These are phyloP conservation scores for Lichtheimia ornata DNA, from an alignment of 371 early-diverging fungal genomes.

Conservation along the genomic window DNA sequence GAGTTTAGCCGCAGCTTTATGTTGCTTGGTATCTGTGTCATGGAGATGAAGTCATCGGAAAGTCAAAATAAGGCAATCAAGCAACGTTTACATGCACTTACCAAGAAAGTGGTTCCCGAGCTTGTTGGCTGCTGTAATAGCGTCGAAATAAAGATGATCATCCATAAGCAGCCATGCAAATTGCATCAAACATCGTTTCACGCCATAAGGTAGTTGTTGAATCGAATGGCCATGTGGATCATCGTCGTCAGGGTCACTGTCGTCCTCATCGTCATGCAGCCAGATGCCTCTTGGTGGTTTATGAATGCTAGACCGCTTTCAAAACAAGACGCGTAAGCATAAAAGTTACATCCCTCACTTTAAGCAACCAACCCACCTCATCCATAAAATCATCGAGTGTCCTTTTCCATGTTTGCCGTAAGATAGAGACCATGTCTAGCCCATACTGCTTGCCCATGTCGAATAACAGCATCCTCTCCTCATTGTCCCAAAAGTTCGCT, in stretches of 20 bases:
- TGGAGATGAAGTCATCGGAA: too few relatives aligned
- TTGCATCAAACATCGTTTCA: constrained; percentile 4
- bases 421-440: constrained; percentile 13
- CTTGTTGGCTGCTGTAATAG: constrained; percentile 1
- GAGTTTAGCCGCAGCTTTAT: too few relatives aligned
- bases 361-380: constrained; percentile 1
- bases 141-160: constrained; percentile 4
- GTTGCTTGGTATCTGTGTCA: too few relatives aligned
- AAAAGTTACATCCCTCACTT: not conserved
- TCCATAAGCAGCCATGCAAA: constrained; percentile 12
- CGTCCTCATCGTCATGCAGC: not conserved
- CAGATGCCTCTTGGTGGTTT: constrained; percentile 1
- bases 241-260: not conserved
- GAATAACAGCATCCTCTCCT: constrained; percentile 19
- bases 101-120: constrained; percentile 5
- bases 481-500: constrained; percentile 27
- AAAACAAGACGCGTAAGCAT: not conserved
- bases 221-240: too few relatives aligned
- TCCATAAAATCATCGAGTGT: not conserved
- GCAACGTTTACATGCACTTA: not conserved
- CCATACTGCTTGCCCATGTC: constrained; percentile 21
- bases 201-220: not conserved
- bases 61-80: too few relatives aligned
- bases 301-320: not conserved
- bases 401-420: constrained; percentile 1